phyloP scores from a whole-genome alignment of 2,329 filamentous ascomycete species.

The Botrytis squamosa region DNA sequence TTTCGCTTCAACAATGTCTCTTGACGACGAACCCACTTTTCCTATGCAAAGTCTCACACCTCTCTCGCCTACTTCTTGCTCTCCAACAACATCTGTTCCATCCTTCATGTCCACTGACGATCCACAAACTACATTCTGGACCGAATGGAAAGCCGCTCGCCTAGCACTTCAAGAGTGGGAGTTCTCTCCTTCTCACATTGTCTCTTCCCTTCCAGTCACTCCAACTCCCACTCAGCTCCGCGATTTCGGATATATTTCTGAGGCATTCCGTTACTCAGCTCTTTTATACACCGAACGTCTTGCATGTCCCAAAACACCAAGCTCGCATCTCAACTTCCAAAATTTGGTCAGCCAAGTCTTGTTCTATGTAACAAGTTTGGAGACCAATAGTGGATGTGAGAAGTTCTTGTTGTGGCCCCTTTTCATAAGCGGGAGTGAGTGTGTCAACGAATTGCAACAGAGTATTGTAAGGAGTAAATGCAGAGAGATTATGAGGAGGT shows the following conservation, averaged over 20 bases:
- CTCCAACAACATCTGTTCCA: not conserved
- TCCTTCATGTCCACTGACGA: slow-evolving; percentile 47
- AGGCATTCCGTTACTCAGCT: slow-evolving; percentile 86
- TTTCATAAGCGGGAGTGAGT: slow-evolving; percentile 87
- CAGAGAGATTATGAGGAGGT: slow-evolving; percentile 81
- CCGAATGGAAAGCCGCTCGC: slow-evolving; percentile 80
- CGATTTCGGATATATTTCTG: slow-evolving; percentile 79
- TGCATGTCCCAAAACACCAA: slow-evolving; percentile 71
- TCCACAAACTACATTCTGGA: slow-evolving; percentile 69
- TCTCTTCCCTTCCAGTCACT: slow-evolving; percentile 49
- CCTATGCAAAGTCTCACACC: slow-evolving; percentile 28
- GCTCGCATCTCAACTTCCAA: slow-evolving; percentile 75
- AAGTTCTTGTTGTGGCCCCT: slow-evolving; percentile 94
- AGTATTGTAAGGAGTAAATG: slow-evolving; percentile 77
- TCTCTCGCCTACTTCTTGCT: slow-evolving; percentile 41
- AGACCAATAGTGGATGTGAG: slow-evolving; percentile 68
- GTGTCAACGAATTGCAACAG: slow-evolving; percentile 76
- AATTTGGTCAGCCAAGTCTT: slow-evolving; percentile 79
- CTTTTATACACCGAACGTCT: slow-evolving; percentile 88
- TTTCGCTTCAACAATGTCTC: slow-evolving; percentile 50
- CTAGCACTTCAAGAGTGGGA: slow-evolving; percentile 78
- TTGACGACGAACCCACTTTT: slow-evolving; percentile 54
- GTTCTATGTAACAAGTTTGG: slow-evolving; percentile 77
- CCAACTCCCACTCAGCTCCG: slow-evolving; percentile 62
- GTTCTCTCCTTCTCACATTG: slow-evolving; percentile 58